Conservation (phyloP, 108 stramenopile genomes). For the Discostella stelligeroides region DNA sequence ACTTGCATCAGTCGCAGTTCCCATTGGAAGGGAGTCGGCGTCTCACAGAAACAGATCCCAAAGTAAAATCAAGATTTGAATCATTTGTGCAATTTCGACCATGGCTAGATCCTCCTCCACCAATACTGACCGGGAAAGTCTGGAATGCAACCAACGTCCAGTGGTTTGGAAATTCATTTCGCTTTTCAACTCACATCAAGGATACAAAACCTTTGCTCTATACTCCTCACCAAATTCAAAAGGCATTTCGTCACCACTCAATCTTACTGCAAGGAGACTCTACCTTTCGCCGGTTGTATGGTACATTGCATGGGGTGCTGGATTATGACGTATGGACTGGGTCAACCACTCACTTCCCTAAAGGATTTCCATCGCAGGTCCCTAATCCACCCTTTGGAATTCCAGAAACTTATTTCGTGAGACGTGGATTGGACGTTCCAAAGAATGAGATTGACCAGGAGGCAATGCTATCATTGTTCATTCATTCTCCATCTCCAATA, state of each 20-base stretch:
- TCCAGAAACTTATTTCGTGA: constrained; percentile 6
- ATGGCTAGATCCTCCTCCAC: constrained; percentile 3
- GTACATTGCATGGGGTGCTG: constrained; percentile 7
- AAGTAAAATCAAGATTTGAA: background rate
- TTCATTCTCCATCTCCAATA: constrained; percentile 15
- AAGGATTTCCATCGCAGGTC: constrained; percentile 9
- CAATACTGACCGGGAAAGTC: background rate
- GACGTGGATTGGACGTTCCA: background rate
- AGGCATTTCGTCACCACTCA: constrained; percentile 17
- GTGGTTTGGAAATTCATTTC: constrained; percentile 8
- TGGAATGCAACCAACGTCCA: constrained; percentile 6
- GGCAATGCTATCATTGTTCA: background rate
- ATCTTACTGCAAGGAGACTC: constrained; percentile 11
- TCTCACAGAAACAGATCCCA: background rate
- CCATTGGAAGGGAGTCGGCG: background rate
- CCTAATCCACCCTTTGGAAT: constrained; percentile 7
- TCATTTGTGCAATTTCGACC: background rate
- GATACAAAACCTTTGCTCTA: background rate
- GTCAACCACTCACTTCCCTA: background rate
- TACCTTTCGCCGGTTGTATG: constrained; percentile 9
- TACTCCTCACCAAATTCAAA: constrained; percentile 17
- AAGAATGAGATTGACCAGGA: background rate
- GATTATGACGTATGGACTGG: constrained; percentile 5
- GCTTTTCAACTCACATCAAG: background rate
- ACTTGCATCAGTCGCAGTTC: background rate